These are phyloP conservation scores for Escallonia herrerae DNA, from an alignment of 129 eudicot species.

Conservation along the genomic window DNA sequence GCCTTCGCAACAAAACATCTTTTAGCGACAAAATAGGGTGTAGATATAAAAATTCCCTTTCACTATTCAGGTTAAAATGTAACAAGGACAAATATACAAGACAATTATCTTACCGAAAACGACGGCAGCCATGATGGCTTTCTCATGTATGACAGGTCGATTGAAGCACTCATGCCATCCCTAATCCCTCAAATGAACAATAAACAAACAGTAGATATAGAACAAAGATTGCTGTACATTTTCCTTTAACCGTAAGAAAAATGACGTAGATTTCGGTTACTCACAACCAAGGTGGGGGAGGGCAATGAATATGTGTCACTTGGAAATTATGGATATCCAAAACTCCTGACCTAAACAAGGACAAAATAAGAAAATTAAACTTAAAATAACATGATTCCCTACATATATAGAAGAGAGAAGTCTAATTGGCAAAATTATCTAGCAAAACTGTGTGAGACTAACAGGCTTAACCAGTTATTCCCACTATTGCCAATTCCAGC, in stretches of 20 bases:
- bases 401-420: neutral
- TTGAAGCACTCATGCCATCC: constrained; percentile 27
- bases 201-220: neutral
- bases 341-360: constrained; percentile 73
- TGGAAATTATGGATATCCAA: constrained; percentile 50
- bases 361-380: constrained; percentile 1
- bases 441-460: neutral
- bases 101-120: constrained; percentile 43
- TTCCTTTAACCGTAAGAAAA: neutral
- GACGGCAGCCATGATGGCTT: constrained; percentile 83
- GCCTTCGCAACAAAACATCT: too few relatives aligned
- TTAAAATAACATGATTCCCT: too few relatives aligned
- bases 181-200: constrained; percentile 34
- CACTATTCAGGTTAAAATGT: neutral
- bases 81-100: neutral
- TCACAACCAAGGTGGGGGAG: constrained; percentile 96
- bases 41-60: too few relatives aligned
- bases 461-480: too few relatives aligned
- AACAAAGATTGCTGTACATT: neutral
- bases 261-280: constrained; percentile 16
- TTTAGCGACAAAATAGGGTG: too few relatives aligned
- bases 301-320: constrained; percentile 91
- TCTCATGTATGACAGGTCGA: constrained; percentile 29
- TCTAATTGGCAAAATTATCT: neutral
- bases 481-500: too few relatives aligned